Conservation (phyloP, 345 rosid genomes). For the Brassica nigra region DNA sequence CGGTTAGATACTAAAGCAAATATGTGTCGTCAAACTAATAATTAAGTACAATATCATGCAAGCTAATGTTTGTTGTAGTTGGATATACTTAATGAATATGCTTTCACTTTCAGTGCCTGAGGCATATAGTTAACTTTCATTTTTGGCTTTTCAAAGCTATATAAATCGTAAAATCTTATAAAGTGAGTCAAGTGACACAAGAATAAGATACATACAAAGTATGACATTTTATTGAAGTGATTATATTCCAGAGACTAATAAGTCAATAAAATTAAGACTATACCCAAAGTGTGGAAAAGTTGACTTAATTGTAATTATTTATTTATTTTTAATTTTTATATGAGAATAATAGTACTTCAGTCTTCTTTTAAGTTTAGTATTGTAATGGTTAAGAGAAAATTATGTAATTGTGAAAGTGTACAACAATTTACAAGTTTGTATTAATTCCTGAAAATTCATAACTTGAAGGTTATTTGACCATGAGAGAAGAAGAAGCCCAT, state of each 20-base stretch:
- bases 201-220: not conserved
- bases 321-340: not conserved
- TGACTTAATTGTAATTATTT: not conserved
- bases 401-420: not conserved
- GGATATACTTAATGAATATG: slow-evolving; percentile 28
- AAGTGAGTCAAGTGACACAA: not conserved
- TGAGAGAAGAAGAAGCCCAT: not conserved
- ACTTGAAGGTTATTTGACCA: not conserved
- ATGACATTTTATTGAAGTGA: not conserved
- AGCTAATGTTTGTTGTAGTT: slow-evolving; percentile 7
- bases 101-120: not conserved
- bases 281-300: not conserved
- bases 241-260: not conserved
- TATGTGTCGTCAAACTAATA: slow-evolving; percentile 1
- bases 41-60: slow-evolving; percentile 14
- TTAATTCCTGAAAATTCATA: not conserved
- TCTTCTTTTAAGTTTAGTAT: not conserved
- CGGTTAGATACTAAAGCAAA: slow-evolving; percentile 2
- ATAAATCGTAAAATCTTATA: not conserved
- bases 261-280: not conserved
- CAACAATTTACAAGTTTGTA: not conserved
- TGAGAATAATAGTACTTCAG: not conserved
- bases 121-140: slow-evolving; percentile 12
- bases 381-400: not conserved
- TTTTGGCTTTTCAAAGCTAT: slow-evolving; percentile 11